These are phyloP conservation scores for Beta macrorhiza DNA, from an alignment of 179 eudicot genomes.

Conservation along the genomic window DNA sequence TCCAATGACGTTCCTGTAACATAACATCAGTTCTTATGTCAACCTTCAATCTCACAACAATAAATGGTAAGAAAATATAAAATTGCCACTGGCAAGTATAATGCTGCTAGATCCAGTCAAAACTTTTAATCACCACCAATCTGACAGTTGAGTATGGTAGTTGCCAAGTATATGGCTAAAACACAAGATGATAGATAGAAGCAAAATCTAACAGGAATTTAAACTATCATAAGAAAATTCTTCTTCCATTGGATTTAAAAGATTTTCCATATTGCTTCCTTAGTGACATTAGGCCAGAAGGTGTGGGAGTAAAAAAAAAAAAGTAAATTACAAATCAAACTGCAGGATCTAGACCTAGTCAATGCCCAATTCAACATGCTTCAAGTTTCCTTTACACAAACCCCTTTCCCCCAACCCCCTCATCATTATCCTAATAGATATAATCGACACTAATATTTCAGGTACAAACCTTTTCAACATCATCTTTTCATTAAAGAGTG, in stretches of 20 bases:
- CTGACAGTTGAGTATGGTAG: neutral
- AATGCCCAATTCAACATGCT: neutral
- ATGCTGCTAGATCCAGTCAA: constrained; percentile 5
- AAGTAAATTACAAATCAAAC: neutral
- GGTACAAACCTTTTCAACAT: neutral
- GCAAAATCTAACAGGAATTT: neutral
- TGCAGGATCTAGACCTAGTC: neutral
- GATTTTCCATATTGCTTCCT: neutral
- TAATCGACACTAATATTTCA: neutral
- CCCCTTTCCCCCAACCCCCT: neutral
- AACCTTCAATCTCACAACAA: neutral
- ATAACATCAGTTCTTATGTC: constrained; percentile 21
- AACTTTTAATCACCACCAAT: constrained; percentile 6
- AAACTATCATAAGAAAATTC: neutral
- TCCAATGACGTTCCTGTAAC: constrained; percentile 87
- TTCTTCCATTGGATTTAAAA: neutral
- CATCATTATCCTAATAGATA: neutral
- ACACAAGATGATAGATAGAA: neutral
- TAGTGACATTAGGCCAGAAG: neutral
- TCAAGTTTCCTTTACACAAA: neutral
- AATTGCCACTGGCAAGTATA: neutral
- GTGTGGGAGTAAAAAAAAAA: neutral
- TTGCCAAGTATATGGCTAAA: neutral
- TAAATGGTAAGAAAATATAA: neutral
- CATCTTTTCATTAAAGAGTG: neutral